These are phyloP conservation scores for Plasmodium falciparum DNA, from an alignment of 169 alveolate genomes.

Conservation along the genomic window DNA sequence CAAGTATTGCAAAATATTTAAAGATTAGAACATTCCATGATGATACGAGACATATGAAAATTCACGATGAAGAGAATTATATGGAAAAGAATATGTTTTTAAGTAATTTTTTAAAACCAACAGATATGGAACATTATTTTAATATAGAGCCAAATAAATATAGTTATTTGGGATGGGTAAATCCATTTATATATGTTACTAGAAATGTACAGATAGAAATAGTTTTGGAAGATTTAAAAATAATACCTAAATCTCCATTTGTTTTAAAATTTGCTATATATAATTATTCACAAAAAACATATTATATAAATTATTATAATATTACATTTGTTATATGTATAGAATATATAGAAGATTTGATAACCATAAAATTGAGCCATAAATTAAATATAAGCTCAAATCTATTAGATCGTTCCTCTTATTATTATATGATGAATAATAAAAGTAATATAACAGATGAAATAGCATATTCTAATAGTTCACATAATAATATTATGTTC, in stretches of 20 bases:
- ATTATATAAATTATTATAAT: slow-evolving; percentile 37
- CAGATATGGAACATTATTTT: slow-evolving; percentile 78
- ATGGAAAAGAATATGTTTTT: slow-evolving; percentile 64
- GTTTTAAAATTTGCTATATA: slow-evolving; percentile 81
- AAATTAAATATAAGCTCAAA: slow-evolving; percentile 2
- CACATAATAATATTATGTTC: not conserved
- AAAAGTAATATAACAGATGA: not conserved
- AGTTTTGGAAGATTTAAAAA: slow-evolving; percentile 86
- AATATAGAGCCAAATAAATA: slow-evolving; percentile 82
- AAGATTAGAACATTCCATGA: slow-evolving; percentile 86
- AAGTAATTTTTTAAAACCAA: slow-evolving; percentile 37
- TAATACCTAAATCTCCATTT: slow-evolving; percentile 87
- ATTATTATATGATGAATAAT: not conserved
- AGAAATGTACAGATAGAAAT: slow-evolving; percentile 84
- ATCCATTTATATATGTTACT: slow-evolving; percentile 87
- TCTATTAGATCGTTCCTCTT: not conserved
- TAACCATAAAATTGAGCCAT: slow-evolving; percentile 54
- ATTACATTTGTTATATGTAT: slow-evolving; percentile 36
- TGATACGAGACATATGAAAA: slow-evolving; percentile 55
- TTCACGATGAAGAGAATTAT: slow-evolving; percentile 38
- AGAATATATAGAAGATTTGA: slow-evolving; percentile 71
- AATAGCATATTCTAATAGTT: not conserved
- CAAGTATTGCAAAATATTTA: slow-evolving; percentile 81
- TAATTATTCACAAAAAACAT: slow-evolving; percentile 66
- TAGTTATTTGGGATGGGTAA: slow-evolving; percentile 89